Percentiles rank a stretch among this genome's conserved stretches.
Conservation (phyloP, 306 rosid species). For the Prunus davidiana region DNA sequence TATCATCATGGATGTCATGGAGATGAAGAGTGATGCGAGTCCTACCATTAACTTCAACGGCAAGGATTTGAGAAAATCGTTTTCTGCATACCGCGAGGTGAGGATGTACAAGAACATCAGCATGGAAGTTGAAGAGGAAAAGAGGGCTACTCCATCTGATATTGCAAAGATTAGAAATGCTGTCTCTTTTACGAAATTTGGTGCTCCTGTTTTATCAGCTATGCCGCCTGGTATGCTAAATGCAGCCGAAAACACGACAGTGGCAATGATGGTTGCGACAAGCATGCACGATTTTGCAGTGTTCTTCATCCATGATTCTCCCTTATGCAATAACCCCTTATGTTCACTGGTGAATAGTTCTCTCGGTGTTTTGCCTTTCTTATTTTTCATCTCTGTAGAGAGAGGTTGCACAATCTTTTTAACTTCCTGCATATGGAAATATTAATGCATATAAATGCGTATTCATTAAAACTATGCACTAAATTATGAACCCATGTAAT, state of each 20-base stretch:
- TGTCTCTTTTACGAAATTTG: background rate
- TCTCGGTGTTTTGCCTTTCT: constrained; percentile 19
- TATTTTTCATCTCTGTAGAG: constrained; percentile 23
- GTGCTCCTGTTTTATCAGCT: constrained; percentile 9
- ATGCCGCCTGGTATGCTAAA: constrained; percentile 44
- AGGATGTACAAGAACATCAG: constrained; percentile 52
- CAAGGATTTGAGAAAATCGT: constrained; percentile 37
- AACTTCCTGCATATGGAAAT: constrained; percentile 33
- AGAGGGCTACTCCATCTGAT: constrained; percentile 38
- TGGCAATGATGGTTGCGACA: constrained; percentile 48
- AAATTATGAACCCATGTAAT: no score
- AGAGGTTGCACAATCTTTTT: constrained; percentile 37
- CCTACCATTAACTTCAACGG: constrained; percentile 47
- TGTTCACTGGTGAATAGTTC: constrained; percentile 37
- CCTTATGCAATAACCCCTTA: constrained; percentile 17
- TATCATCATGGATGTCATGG: constrained; percentile 44
- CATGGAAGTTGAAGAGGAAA: constrained; percentile 42
- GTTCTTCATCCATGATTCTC: constrained; percentile 53
- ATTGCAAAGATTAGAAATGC: constrained; percentile 23
- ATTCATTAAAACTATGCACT: no score
- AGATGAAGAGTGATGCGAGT: constrained; percentile 34
- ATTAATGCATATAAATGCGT: no score
- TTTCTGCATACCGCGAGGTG: constrained; percentile 45
- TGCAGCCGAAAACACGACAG: constrained; percentile 50
- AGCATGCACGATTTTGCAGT: constrained; percentile 50